phyloP scores from a whole-genome alignment of 106 monocot genomes.

The Allium fistulosum region DNA sequence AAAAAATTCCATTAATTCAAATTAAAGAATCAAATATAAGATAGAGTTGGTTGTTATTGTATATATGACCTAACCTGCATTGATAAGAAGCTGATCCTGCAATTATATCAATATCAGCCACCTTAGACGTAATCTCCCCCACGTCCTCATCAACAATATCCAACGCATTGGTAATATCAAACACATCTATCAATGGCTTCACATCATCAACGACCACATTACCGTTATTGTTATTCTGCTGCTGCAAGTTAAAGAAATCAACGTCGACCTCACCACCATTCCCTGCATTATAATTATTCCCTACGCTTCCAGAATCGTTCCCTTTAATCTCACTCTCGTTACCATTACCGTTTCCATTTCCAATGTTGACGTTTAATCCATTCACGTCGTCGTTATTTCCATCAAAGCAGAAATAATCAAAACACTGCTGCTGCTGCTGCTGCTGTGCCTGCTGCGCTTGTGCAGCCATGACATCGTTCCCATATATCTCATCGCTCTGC shows the following conservation, averaged over 20 bases:
- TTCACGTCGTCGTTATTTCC: not conserved
- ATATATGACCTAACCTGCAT: constrained; percentile 9
- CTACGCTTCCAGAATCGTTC: not conserved
- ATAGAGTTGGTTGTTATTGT: not conserved
- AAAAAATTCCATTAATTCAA: not conserved
- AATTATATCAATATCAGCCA: not conserved
- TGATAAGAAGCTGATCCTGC: not conserved
- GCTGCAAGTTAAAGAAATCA: constrained; percentile 4
- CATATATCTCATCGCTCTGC: not conserved
- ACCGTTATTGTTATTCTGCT: not conserved
- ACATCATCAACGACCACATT: constrained; percentile 12
- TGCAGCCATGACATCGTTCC: not conserved
- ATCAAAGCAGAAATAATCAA: constrained; percentile 4
- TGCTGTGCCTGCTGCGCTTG: constrained; percentile 6
- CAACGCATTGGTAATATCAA: constrained; percentile 8
- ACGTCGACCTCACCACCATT: not conserved
- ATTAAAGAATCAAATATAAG: not conserved
- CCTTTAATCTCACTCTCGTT: not conserved
- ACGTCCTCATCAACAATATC: constrained; percentile 7
- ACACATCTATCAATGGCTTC: constrained; percentile 24
- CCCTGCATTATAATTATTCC: constrained; percentile 2
- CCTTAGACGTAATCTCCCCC: constrained; percentile 4
- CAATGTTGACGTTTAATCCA: not conserved
- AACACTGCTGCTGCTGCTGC: constrained; percentile 9
- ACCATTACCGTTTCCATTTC: not conserved